phyloP scores from a whole-genome alignment of 345 rosid species.

The Excoecaria agallocha region DNA sequence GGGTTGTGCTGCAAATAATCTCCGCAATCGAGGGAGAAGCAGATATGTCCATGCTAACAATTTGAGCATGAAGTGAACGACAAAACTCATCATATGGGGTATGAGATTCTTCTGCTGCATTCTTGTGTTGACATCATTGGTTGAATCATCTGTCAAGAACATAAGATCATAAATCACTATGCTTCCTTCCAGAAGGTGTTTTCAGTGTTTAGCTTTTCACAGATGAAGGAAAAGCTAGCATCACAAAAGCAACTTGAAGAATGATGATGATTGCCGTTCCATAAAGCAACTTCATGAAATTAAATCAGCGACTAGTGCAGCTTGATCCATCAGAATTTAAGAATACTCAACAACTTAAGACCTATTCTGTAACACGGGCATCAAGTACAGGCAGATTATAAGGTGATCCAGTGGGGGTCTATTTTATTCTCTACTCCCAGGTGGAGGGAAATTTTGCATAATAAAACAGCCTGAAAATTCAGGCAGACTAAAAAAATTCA shows the following conservation, averaged over 20 bases:
- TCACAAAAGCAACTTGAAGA: not conserved
- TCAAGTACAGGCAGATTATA: not conserved
- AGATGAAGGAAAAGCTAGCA: not conserved
- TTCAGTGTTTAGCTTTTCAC: not conserved
- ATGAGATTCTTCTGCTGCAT: constrained; percentile 32
- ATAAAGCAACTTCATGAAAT: not conserved
- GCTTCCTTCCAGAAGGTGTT: not conserved
- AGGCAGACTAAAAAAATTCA: not conserved
- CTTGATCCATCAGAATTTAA: not conserved
- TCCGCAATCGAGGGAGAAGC: constrained; percentile 43
- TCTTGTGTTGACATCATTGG: constrained; percentile 26
- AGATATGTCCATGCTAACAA: constrained; percentile 50
- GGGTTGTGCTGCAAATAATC: constrained; percentile 33
- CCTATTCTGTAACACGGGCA: not conserved
- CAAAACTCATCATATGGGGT: constrained; percentile 30
- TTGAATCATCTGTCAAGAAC: constrained; percentile 46
- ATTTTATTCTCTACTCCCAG: not conserved
- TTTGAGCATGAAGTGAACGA: constrained; percentile 43
- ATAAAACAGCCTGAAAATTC: not conserved
- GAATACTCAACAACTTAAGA: not conserved
- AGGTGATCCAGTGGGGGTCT: not conserved
- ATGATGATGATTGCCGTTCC: not conserved
- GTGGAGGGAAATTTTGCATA: not conserved
- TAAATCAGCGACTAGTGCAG: not conserved
- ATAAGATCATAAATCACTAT: constrained; percentile 8